Evolutionary conservation across 169 alveolate genomes (phyloP), one percentile per base, ranked within the genome.

Genomic region (Eimeria praecox): DNA sequence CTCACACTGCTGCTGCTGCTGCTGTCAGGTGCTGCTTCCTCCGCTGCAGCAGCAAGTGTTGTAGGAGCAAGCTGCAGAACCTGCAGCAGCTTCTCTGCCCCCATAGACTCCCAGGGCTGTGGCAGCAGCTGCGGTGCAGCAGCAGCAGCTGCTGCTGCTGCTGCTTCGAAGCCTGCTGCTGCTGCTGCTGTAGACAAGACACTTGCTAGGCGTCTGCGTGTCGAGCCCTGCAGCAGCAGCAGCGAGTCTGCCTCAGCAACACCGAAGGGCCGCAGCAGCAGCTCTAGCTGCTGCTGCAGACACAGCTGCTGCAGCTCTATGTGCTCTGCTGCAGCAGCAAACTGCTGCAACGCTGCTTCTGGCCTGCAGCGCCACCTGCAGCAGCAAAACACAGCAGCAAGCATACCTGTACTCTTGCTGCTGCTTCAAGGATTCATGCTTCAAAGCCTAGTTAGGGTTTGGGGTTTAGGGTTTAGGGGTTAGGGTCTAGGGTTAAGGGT

Each of bases 311-410:
- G 66, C 44, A 46, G 46, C 40, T 27, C 75, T 0, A 49, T 71
- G 8, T 9, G 73, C 44, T 44, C 73, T 82, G 4, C 16, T 24
- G 90, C 90, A 5, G 90, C 90, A 82, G 73, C 90, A 30, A 82
- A 82, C 66, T 18, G 66, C 90, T 82, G 90, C 90, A 82, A 22
- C 49, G 90, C 90, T 33, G 10, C 73, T 22, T n/a, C 73, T 5
- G 90, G 90, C 66, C 90, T 59, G 73, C 90, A 82, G 27, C 90
- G 46, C 90, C 90, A 82, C 73, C 90, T 82, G 73, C 73, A 49
- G 54, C 42, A 71, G 5, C 82, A 59, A 59, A 20, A 59, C 6
- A 20, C 69, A 71, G 82, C 82, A 71, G 52, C 64, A 77, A 77
- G 59, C 20, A 14, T 6, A 52, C 59, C 59, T 52, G 14, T 6